A percentile compares a stretch with the other conserved stretches of the same genome.
Conservation (phyloP, 2,329 filamentous ascomycete species). For the Aureobasidium sp. region DNA sequence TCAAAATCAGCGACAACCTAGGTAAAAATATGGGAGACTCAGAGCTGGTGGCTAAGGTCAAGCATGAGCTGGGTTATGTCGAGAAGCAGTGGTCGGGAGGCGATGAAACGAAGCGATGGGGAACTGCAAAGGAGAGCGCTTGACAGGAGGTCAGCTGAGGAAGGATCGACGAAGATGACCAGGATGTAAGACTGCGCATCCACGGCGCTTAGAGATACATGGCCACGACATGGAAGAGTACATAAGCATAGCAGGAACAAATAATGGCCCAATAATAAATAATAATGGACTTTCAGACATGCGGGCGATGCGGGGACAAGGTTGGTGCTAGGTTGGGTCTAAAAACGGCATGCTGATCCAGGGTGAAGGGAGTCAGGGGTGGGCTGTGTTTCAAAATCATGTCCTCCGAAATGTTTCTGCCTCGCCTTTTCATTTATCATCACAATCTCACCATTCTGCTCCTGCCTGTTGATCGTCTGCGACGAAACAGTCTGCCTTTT, state of each 20-base stretch:
- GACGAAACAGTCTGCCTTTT: neutral
- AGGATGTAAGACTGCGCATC: neutral
- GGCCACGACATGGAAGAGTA: conserved; percentile 13
- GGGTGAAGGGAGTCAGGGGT: neutral
- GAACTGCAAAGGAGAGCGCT: conserved; percentile 27
- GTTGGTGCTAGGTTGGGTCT: neutral
- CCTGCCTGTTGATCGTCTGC: conserved; percentile 10
- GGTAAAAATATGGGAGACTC: conserved; percentile 92
- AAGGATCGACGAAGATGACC: conserved; percentile 6
- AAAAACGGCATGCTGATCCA: neutral
- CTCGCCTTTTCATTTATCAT: conserved; percentile 6
- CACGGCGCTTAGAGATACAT: neutral
- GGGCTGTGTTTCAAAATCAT: neutral
- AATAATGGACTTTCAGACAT: no score
- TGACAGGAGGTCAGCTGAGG: neutral
- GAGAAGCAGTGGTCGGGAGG: conserved; percentile 78
- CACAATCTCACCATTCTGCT: conserved; percentile 3
- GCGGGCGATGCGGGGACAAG: neutral
- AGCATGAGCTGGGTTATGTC: conserved; percentile 75
- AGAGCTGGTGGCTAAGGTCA: conserved; percentile 71
- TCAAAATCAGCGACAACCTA: conserved; percentile 85
- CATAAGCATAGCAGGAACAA: neutral
- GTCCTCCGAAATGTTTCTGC: neutral
- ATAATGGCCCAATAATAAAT: no score
- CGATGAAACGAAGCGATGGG: conserved; percentile 80